Evolutionary conservation across 495 filamentous ascomycete species (phyloP).

Genomic region (Aspergillus avenaceus): DNA sequence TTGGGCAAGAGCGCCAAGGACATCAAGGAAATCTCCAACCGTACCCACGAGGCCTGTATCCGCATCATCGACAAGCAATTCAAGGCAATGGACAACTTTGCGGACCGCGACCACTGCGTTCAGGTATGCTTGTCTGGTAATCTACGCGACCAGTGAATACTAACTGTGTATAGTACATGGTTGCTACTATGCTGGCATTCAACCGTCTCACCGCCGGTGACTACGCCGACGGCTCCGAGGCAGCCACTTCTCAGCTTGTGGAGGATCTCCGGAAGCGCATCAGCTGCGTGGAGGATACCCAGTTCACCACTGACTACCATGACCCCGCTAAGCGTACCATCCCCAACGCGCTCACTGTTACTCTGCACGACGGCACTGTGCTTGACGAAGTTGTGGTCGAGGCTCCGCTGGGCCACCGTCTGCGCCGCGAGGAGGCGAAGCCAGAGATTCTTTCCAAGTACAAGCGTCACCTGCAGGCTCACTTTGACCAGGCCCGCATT

Average conservation of each 20-base stretch:
- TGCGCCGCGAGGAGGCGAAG: slow-evolving; percentile 93
- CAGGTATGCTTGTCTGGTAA: slow-evolving; percentile 45
- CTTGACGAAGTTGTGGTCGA: slow-evolving; percentile 90
- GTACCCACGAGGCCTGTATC: slow-evolving; percentile 96
- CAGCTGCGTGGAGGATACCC: slow-evolving; percentile 89
- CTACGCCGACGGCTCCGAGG: slow-evolving; percentile 87
- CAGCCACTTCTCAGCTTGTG: slow-evolving; percentile 83
- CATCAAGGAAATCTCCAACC: slow-evolving; percentile 87
- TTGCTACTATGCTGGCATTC: slow-evolving; percentile 88
- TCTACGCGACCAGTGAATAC: neutral
- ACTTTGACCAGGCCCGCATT: slow-evolving; percentile 71
- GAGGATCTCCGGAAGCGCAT: slow-evolving; percentile 89
- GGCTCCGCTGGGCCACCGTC: slow-evolving; percentile 88
- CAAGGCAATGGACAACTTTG: slow-evolving; percentile 99
- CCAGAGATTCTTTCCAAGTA: slow-evolving; percentile 94
- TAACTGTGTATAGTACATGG: slow-evolving; percentile 68
- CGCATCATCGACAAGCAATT: slow-evolving; percentile 99
- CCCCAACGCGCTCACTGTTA: slow-evolving; percentile 90
- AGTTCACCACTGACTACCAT: slow-evolving; percentile 94
- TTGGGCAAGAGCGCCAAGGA: slow-evolving; percentile 90
- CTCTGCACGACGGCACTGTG: slow-evolving; percentile 89
- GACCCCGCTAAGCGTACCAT: slow-evolving; percentile 89
- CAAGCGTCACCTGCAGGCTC: slow-evolving; percentile 81
- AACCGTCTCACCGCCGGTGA: slow-evolving; percentile 87
- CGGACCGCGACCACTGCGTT: slow-evolving; percentile 98